Evolutionary conservation across 225 moss, liverwort and hornwort species (phyloP), one percentile per base, ranked within the genome.

Genomic region (Marchantia polymorpha): DNA sequence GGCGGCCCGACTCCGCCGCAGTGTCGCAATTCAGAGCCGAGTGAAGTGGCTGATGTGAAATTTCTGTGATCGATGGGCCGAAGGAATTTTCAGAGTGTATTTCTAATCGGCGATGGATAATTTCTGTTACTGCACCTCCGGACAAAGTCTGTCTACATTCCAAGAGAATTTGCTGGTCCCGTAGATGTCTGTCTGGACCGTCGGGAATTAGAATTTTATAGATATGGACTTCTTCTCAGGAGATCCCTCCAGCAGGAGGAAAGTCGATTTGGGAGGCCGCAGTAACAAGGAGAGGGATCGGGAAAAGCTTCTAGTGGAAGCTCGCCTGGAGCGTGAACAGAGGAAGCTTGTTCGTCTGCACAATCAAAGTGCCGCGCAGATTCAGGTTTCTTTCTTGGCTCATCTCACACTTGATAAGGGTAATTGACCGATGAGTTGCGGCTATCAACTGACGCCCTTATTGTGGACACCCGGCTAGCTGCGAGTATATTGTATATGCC

Each of bases 191-290:
- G 68, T 10, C 29, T 54, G 29, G 67, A 50, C 17, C 49, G 22
- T 25, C 31, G 48, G 72, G 49, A 64, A 22, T 63, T 22, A 17
- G 14, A 46, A 50, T 19, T n/a, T 23, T 14, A n/a, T 65, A 65
- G 79, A 46, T 9, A 99, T 99, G 97, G 39, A 39, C 39, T 97
- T 92, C 83, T 99, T 99, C 81, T 84, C 87, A 11, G 97, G 97
- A 80, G 97, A 99, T 91, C 91, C 95, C 72, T 85, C 89, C 51
- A 85, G 89, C 81, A 93, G 93, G 97, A 95, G 91, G 91, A 99
- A 91, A 83, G 97, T 99, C 77, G 97, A 95, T 89, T 91, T 99
- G 52, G 93, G 97, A 66, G 97, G 97, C 52, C 89, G 95, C 72
- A 95, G 97, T 78, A 93, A 84, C 77, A 99, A 93, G 84, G 97